These are phyloP conservation scores for Mycena belliarum DNA, from an alignment of 768 basidiomycete genomes.

Conservation along the genomic window DNA sequence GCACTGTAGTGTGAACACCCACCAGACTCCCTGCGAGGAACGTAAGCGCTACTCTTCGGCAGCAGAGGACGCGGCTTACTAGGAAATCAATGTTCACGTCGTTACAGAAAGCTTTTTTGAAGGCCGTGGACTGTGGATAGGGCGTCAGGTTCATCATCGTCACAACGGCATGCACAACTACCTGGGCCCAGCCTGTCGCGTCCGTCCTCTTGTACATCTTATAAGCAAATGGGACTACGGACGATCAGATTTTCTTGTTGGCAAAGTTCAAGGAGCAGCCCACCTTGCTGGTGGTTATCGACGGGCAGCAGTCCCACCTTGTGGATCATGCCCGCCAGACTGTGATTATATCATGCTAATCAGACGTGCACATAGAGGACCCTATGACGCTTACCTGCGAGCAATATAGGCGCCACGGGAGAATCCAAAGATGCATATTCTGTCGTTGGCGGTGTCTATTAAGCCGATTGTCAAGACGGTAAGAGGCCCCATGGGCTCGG, in stretches of 20 bases:
- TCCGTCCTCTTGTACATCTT: conserved; percentile 60
- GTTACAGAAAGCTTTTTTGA: conserved; percentile 57
- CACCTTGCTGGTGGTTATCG: conserved; percentile 39
- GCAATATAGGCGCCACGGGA: conserved; percentile 69
- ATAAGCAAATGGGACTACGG: conserved; percentile 56
- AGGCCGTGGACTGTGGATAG: conserved; percentile 43
- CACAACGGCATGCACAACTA: no score
- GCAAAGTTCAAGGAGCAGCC: not conserved
- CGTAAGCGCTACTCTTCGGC: no score
- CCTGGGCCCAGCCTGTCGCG: conserved; percentile 28
- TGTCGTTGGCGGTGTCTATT: conserved; percentile 51
- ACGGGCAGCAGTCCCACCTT: conserved; percentile 50
- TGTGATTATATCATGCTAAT: conserved; percentile 10
- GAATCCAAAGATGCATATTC: conserved; percentile 68
- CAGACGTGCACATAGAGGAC: not conserved
- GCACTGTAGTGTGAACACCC: conserved; percentile 10
- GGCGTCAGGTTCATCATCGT: no score
- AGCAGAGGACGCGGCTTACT: no score
- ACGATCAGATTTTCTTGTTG: not conserved
- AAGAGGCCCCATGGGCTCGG: not conserved
- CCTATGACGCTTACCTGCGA: conserved; percentile 36
- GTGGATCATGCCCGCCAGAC: conserved; percentile 53
- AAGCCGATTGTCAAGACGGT: not conserved
- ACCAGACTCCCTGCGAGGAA: conserved; percentile 47
- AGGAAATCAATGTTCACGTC: conserved; percentile 59